Evolutionary conservation across 805 yeast genomes (phyloP).

Genomic region (Saccharomyces kudriavzevii): DNA sequence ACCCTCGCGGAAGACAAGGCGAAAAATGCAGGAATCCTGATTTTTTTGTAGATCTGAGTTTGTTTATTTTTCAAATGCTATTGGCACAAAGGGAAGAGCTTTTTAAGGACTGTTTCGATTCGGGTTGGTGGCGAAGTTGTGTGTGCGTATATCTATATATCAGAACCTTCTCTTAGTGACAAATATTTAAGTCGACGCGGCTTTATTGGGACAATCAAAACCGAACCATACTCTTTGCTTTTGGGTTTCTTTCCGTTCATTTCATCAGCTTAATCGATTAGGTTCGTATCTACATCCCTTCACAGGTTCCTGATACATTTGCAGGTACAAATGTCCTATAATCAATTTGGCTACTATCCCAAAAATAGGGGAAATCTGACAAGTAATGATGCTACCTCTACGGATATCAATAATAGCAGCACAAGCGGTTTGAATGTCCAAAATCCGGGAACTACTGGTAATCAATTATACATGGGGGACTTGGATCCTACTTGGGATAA

Average conservation of each 20-base stretch:
- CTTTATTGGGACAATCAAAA: not conserved
- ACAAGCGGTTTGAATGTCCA: not conserved
- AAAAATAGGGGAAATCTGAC: not conserved
- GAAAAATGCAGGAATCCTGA: not conserved
- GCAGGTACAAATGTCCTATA: slow-evolving; percentile 16
- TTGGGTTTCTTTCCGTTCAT: not conserved
- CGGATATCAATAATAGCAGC: not conserved
- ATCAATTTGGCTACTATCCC: slow-evolving; percentile 1
- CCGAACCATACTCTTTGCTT: not conserved
- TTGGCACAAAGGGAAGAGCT: not conserved
- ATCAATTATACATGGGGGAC: slow-evolving; percentile 80
- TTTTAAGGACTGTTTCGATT: not conserved
- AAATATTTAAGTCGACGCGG: not conserved
- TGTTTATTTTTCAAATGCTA: not conserved
- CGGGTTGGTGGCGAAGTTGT: not conserved
- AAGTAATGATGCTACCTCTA: not conserved
- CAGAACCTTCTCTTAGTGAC: not conserved
- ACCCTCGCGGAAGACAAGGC: not conserved
- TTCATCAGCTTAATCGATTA: not conserved
- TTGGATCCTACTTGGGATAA: slow-evolving; percentile 83
- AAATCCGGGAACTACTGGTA: not conserved
- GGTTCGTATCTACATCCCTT: not conserved
- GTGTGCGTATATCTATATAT: not conserved
- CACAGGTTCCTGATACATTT: slow-evolving; percentile 3
- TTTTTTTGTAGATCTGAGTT: not conserved